Percentiles rank a stretch among this genome's conserved stretches.
phyloP scores from a whole-genome alignment of 257 asterid species.

The Gynochthodes officinalis region DNA sequence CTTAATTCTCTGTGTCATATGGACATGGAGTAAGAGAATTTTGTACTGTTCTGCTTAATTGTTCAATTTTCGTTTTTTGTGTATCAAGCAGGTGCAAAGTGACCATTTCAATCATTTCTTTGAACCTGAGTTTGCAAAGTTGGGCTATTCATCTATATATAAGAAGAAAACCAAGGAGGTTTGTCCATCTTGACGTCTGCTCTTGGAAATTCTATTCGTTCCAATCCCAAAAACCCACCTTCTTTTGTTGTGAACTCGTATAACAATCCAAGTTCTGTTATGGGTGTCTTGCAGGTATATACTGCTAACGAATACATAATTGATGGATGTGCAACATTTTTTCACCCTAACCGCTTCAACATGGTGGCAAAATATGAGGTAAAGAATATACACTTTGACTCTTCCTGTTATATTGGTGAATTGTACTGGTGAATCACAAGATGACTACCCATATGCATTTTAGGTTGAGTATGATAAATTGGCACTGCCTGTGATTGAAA shows the following conservation, averaged over 20 bases:
- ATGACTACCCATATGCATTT: no score
- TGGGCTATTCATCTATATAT: conserved; percentile 73
- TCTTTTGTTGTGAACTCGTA: conserved; percentile 17
- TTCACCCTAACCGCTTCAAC: conserved; percentile 76
- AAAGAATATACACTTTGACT: conserved; percentile 9
- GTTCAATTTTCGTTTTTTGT: conserved; percentile 9
- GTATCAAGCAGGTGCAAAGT: conserved; percentile 93
- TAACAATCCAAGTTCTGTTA: neutral
- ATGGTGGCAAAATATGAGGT: conserved; percentile 85
- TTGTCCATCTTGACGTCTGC: neutral
- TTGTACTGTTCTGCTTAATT: no score
- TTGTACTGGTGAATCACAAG: no score
- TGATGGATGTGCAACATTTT: conserved; percentile 89
- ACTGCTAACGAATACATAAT: conserved; percentile 38
- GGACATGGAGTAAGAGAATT: neutral
- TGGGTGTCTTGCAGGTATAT: conserved; percentile 46
- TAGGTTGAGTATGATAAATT: no score
- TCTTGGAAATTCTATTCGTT: conserved; percentile 1
- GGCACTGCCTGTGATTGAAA: no score
- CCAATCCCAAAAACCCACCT: conserved; percentile 2
- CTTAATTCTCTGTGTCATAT: no score
- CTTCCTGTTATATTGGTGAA: neutral
- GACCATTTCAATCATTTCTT: conserved; percentile 79
- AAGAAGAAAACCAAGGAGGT: conserved; percentile 76
- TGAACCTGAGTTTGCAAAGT: conserved; percentile 78